Evolutionary conservation across 306 rosid species (phyloP), one percentile per base, ranked within the genome.

Genomic region (Lupinus albus): DNA sequence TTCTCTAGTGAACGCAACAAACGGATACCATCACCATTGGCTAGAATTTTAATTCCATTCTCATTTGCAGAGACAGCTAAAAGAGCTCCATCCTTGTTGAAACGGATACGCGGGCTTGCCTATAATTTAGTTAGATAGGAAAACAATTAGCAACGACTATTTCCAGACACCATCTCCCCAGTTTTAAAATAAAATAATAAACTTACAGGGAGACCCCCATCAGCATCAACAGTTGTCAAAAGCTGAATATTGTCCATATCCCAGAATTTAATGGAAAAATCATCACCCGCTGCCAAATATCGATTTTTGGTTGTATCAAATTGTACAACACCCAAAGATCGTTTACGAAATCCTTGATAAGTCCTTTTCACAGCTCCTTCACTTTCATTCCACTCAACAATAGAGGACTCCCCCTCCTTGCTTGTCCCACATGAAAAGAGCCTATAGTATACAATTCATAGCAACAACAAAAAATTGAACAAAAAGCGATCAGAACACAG

Each of bases 311-410:
- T 91, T 10, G 97, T 91, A 78, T 91, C 96, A 9, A 91, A 91
- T 69, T 91, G 97, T 64, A 91, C 96, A 62, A 91, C 96, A 25
- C 97, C 97, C 39, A 63, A 42, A 62, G 94, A 91, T 39, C 94
- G 89, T 62, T 91, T 91, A 48, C 89, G 88, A 76, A 88, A 88
- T 69, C 96, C 96, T 82, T 83, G 96, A 68, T 86, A 91, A 55
- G 97, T 89, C 74, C 95, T 87, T 79, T 89, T 89, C 48, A 93
- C 93, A 15, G 96, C 98, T 53, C 98, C 97, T 82, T 93, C 97
- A 68, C 96, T 89, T 86, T 88, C 97, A 80, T 93, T 93, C 98
- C 98, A 93, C 75, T 93, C 95, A 65, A 93, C 97, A 78, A 93
- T 89, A 65, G 83, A 84, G 35, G 98, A 93, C 33, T 89, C 98